Conservation (phyloP, 192 early-diverging fungal genomes). For the Umbelopsis sp. region DNA sequence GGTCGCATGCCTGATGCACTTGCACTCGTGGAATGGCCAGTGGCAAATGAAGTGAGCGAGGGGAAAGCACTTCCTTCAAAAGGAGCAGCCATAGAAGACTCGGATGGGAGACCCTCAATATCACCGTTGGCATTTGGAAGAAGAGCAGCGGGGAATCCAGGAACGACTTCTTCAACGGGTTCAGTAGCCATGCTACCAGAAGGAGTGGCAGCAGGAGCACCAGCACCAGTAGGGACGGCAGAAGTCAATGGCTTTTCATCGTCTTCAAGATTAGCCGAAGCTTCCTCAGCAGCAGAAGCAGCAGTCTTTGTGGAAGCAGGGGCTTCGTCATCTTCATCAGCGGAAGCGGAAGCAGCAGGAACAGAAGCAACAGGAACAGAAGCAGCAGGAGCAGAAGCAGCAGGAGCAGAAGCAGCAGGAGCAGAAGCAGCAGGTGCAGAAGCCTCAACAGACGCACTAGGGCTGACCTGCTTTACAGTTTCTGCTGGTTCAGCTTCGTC, state of each 20-base stretch:
- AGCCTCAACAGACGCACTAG: background rate
- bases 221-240: background rate
- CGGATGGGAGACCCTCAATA: background rate
- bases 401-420: background rate
- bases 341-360: background rate
- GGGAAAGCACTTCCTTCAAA: background rate
- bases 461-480: background rate
- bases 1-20: background rate
- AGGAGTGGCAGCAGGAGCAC: background rate
- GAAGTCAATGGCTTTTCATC: background rate
- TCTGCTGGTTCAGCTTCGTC: background rate
- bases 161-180: background rate
- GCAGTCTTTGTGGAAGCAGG: no score
- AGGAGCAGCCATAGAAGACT: conserved; percentile 1
- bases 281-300: background rate
- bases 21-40: background rate
- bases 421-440: background rate
- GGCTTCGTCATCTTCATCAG: background rate
- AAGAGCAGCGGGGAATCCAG: conserved; percentile 7
- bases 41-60: background rate
- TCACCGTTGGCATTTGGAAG: conserved; percentile 14
- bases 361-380: background rate
- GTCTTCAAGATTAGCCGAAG: background rate
- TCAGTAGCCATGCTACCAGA: background rate
- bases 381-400: background rate